Percentiles rank a stretch among this genome's conserved stretches.
Conservation (phyloP, 2,329 filamentous ascomycete genomes). For the Penicillium sp. region DNA sequence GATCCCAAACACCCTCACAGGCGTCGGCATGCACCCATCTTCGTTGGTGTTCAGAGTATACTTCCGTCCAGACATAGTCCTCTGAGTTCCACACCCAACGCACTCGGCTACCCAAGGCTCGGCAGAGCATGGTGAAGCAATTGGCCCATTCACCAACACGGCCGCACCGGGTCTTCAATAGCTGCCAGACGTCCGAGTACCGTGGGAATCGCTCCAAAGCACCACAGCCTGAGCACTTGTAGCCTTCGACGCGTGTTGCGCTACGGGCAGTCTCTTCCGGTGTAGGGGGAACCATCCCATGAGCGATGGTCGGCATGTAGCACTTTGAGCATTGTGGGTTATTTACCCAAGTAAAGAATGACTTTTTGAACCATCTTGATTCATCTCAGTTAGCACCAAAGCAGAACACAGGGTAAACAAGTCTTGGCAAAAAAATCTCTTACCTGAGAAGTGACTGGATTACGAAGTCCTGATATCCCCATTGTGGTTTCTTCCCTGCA, state of each 20-base stretch:
- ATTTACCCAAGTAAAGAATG: slow-evolving; percentile 96
- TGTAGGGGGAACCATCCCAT: slow-evolving; percentile 78
- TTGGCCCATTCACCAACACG: slow-evolving; percentile 96
- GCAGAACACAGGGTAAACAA: neutral
- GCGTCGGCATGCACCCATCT: slow-evolving; percentile 96
- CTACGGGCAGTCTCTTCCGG: slow-evolving; percentile 87
- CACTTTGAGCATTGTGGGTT: slow-evolving; percentile 85
- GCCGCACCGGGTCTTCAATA: slow-evolving; percentile 80
- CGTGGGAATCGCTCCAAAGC: slow-evolving; percentile 85
- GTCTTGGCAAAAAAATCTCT: slow-evolving; percentile 24
- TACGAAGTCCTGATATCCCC: slow-evolving; percentile 97
- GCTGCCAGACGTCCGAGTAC: slow-evolving; percentile 90
- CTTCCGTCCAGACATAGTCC: slow-evolving; percentile 96
- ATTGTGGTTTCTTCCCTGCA: slow-evolving; percentile 78
- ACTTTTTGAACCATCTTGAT: slow-evolving; percentile 84
- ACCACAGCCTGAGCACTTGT: slow-evolving; percentile 74
- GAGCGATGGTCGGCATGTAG: slow-evolving; percentile 73
- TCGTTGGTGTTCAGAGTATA: slow-evolving; percentile 89
- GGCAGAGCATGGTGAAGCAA: slow-evolving; percentile 97
- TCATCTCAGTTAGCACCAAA: neutral
- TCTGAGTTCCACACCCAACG: slow-evolving; percentile 98
- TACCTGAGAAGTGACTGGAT: slow-evolving; percentile 81
- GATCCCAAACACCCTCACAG: slow-evolving; percentile 94
- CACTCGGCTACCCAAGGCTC: slow-evolving; percentile 83
- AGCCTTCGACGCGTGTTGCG: slow-evolving; percentile 82